Conservation (phyloP, 2,329 filamentous ascomycete genomes). For the Penicillium sp. region DNA sequence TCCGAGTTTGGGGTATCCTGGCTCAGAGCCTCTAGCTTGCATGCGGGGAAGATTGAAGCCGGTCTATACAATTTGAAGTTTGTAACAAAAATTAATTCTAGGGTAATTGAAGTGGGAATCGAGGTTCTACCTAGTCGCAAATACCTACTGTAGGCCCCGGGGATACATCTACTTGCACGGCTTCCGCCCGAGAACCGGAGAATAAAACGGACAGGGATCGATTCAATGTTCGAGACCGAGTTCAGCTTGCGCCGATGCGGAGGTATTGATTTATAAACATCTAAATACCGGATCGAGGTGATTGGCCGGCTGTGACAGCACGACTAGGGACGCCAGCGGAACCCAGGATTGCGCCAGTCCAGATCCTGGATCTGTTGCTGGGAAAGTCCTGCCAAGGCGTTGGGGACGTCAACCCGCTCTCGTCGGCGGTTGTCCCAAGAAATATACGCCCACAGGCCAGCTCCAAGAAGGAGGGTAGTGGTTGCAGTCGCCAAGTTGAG, state of each 20-base stretch:
- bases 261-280: neutral
- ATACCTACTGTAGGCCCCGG: too few species aligned
- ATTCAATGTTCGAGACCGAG: neutral
- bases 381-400: constrained; percentile 57
- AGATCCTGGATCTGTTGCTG: constrained; percentile 59
- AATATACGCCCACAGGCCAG: constrained; percentile 62
- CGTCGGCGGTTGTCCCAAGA: constrained; percentile 62
- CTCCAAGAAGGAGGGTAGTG: constrained; percentile 56
- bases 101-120: too few species aligned
- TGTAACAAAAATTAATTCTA: too few species aligned
- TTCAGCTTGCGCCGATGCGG: neutral
- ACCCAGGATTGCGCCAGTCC: constrained; percentile 68
- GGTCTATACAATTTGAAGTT: too few species aligned
- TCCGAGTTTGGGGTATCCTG: neutral
- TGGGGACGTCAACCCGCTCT: constrained; percentile 56
- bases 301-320: neutral
- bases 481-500: constrained; percentile 66
- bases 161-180: neutral
- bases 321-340: constrained; percentile 57
- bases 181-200: constrained; percentile 1
- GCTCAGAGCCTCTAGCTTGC: neutral
- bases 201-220: neutral
- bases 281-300: neutral
- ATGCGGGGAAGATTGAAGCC: too few species aligned
- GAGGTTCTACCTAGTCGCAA: too few species aligned